Evolutionary conservation across 1,284 basidiomycete species (phyloP).

Genomic region (Naganishia sp.): DNA sequence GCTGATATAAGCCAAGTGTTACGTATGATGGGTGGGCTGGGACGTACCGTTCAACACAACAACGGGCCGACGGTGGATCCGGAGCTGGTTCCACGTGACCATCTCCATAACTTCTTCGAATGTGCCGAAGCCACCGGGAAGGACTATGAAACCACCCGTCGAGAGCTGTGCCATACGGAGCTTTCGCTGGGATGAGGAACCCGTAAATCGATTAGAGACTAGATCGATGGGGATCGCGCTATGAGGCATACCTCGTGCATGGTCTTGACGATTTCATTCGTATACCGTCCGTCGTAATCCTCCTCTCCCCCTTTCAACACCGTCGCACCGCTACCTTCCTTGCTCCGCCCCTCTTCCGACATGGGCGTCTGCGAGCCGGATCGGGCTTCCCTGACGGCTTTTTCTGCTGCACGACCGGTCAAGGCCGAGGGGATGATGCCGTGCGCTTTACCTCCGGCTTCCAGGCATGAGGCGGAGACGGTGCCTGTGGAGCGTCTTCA

Average conservation of each 20-base stretch:
- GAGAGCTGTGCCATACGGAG: constrained; percentile 78
- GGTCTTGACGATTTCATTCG: constrained; percentile 64
- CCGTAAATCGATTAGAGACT: neutral
- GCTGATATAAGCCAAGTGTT: neutral
- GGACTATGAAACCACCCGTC: constrained; percentile 72
- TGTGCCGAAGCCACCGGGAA: constrained; percentile 89
- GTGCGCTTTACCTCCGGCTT: constrained; percentile 71
- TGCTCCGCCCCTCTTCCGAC: constrained; percentile 37
- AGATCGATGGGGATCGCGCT: neutral
- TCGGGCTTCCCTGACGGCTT: constrained; percentile 58
- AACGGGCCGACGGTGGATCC: constrained; percentile 78
- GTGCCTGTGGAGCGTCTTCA: constrained; percentile 53
- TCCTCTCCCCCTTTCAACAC: constrained; percentile 50
- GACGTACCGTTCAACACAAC: constrained; percentile 67
- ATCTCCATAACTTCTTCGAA: constrained; percentile 92
- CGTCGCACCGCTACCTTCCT: constrained; percentile 47
- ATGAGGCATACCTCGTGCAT: constrained; percentile 71
- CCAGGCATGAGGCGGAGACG: constrained; percentile 69
- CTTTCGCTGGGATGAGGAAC: constrained; percentile 60
- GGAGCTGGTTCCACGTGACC: constrained; percentile 76
- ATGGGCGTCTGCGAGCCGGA: constrained; percentile 27
- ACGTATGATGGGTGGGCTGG: neutral
- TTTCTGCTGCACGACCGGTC: constrained; percentile 44
- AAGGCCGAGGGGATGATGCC: constrained; percentile 75
- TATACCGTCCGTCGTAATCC: constrained; percentile 52